Evolutionary conservation across 2,329 filamentous ascomycete species (phyloP).

Genomic region (Curvularia verruculosa): DNA sequence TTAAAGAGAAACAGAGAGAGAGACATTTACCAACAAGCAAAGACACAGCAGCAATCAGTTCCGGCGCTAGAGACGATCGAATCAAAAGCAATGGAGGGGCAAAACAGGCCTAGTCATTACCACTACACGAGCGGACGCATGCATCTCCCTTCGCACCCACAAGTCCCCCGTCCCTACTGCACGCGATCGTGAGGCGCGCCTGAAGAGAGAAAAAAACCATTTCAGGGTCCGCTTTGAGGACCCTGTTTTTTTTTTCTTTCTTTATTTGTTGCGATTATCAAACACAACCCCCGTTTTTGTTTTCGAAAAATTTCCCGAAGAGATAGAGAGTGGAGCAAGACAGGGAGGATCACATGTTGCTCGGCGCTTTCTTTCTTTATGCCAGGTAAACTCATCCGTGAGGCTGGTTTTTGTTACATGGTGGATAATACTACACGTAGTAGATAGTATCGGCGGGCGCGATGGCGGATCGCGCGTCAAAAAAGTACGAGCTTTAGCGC

Average conservation of each 20-base stretch:
- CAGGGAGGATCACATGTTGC: no score
- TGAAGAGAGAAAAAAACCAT: background rate
- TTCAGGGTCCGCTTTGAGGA: constrained; percentile 1
- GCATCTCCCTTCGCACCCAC: background rate
- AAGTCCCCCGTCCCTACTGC: background rate
- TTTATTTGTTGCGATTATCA: background rate
- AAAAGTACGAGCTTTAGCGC: no score
- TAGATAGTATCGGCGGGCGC: background rate
- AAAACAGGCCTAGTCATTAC: background rate
- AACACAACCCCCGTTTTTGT: background rate
- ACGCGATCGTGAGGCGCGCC: background rate
- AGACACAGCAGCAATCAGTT: background rate
- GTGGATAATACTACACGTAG: background rate
- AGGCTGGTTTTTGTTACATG: no score
- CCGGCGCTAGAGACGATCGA: background rate
- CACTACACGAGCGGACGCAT: background rate
- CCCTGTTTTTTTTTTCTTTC: background rate
- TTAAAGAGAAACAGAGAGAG: background rate
- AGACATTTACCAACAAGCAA: background rate
- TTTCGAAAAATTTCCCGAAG: background rate
- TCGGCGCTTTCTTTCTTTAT: no score
- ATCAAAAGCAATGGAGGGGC: background rate
- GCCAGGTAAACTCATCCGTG: no score
- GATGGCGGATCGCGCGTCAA: background rate
- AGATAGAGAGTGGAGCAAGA: background rate